Evolutionary conservation across 345 rosid species (phyloP), one percentile per base, ranked within the genome.

Genomic region (Salix arbutifolia): DNA sequence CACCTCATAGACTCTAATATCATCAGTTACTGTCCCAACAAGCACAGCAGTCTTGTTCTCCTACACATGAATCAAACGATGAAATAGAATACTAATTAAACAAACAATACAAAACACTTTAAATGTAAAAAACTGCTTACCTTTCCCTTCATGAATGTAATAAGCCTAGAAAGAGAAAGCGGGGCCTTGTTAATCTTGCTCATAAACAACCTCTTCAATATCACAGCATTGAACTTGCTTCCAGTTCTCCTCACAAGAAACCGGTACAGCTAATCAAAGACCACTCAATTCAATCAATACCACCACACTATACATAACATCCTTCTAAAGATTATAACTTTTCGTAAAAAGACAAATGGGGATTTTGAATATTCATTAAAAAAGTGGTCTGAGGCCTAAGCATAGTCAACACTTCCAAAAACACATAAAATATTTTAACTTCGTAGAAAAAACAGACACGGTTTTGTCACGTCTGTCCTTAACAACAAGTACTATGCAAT

Each of bases 121-220:
- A 19, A n/a, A 66, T 2, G 5, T 0, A 16, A n/a, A 48, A 8
- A 53, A 23, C 53, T 10, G 28, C 65, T 25, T 35, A 96, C 99
- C 97, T 96, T 96, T 74, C 93, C 94, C 1, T 79, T 65, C 86
- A 84, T 90, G 87, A 78, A 89, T 4, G 80, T 82, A 37, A 87
- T 75, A 52, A 94, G 92, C 71, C 92, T 89, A 1, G 97, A 94
- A 17, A 96, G 94, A 28, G 98, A 96, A 4, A 94, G 87, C 0
- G 98, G 96, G 16, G 98, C 79, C 85, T 94, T 92, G 90, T 96
- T 92, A 69, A 84, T 90, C 85, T 90, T 96, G 87, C 98, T 92
- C 99, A 94, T 96, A 76, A 96, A 94, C 72, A 96, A 80, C 77
- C 99, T 89, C 91, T 94, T 92, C 88, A 96, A 76, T 25, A 96